Conservation (phyloP, 257 asterid genomes). For the Solanum peruvianum region DNA sequence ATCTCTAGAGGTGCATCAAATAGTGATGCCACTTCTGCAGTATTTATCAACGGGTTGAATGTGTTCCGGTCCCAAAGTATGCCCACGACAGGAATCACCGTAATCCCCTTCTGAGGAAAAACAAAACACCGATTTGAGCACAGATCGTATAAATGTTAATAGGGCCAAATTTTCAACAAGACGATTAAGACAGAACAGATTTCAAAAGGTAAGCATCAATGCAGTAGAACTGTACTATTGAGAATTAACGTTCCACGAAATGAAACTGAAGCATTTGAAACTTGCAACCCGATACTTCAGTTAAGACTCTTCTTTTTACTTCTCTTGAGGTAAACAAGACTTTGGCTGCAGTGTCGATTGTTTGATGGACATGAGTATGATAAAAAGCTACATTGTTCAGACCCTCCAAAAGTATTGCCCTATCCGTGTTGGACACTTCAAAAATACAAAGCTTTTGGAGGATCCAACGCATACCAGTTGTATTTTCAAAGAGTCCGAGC, state of each 20-base stretch:
- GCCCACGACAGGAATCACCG: slow-evolving; percentile 73
- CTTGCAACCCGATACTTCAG: neutral
- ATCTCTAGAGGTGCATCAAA: slow-evolving; percentile 76
- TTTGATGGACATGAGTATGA: neutral
- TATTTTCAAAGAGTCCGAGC: neutral
- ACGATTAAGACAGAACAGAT: neutral
- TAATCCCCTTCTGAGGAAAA: slow-evolving; percentile 29
- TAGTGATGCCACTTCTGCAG: slow-evolving; percentile 64
- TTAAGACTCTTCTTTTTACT: neutral
- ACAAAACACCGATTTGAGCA: neutral
- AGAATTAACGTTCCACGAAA: neutral
- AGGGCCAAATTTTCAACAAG: neutral
- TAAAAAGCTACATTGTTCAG: neutral
- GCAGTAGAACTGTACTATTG: neutral
- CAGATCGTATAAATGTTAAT: neutral
- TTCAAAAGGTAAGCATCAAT: neutral
- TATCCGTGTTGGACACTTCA: neutral
- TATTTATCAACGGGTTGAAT: slow-evolving; percentile 40
- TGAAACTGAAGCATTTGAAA: neutral
- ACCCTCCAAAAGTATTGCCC: neutral
- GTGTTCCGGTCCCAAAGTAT: slow-evolving; percentile 38
- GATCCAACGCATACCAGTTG: neutral
- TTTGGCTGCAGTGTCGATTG: neutral
- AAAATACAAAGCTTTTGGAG: neutral
- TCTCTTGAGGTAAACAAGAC: neutral